Base-by-base conservation (phyloP, 768 basidiomycete species). In the Pisolithus microcarpus region DNA sequence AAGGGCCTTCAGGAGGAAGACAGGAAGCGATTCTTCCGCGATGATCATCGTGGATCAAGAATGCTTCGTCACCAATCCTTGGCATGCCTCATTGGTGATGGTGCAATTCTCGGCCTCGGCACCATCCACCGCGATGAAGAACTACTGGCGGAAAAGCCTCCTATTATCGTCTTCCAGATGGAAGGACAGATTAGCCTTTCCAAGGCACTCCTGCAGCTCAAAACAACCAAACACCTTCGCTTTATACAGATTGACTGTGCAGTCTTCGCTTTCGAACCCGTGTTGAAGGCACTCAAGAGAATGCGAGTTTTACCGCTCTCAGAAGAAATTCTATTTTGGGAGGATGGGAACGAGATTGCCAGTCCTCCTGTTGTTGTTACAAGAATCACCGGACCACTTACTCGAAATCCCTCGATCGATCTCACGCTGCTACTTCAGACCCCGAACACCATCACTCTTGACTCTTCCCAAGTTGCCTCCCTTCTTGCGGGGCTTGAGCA, bases 241-340 rank as follows among this genome's bases (percentile, higher is more conserved):
- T 70, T 85, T 21, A 54, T 85, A 23, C 79, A 79, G 50, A 78
- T 84, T 23, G 75, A 85, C 57, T 78, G 79, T 0, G 79, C 81
- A 0, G 62, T 84, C 5, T 86, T 84, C 58, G 68, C 84, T 0
- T 85, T 77, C 51, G 77, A 82, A 56, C 82, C 82, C 2, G 71
- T 85, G 23, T 69, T 87, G n/a, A 73, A 64, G 40, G 77, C 73
- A 1, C 67, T 87, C 24, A 75, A 86, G 61, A 58, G 69, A 15
- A 74, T 70, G 51, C 70, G 55, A 7, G 52, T 51, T 0, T 58
- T 85, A 4, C 76, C 81, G 0, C 66, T 85, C 2, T 62, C 71
- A 0, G 58, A 66, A 2, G 82, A 84, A 51, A 59, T 86, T 13
- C 55, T 85, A 0, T 69, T 77, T 31, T 85, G 84, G 82, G 69